Evolutionary conservation across 768 basidiomycete genomes (phyloP).

Genomic region (Hypholoma fasciculare): DNA sequence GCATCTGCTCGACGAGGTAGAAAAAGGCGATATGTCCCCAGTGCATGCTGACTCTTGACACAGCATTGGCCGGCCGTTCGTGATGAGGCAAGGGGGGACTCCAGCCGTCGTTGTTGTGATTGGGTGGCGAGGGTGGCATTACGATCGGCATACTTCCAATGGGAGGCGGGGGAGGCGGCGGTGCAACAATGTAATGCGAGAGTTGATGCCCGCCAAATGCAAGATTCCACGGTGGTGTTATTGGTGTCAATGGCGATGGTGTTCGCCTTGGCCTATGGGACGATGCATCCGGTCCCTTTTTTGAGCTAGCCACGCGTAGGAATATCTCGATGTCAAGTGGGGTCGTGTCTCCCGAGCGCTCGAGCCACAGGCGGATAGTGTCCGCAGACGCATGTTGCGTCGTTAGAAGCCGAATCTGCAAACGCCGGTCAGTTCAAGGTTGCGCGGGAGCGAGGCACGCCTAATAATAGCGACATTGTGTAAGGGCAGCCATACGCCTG

Average conservation of each 20-base stretch:
- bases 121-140: conserved; percentile 43
- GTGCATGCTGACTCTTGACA: conserved; percentile 53
- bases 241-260: conserved; percentile 27
- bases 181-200: conserved; percentile 38
- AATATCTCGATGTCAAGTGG: conserved; percentile 83
- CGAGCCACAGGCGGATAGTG: conserved; percentile 80
- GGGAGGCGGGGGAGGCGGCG: conserved; percentile 28
- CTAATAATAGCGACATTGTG: conserved; percentile 9
- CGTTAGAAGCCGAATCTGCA: conserved; percentile 69
- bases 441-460: conserved; percentile 4
- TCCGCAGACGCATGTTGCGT: conserved; percentile 72
- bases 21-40: conserved; percentile 84
- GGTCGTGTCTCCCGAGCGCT: conserved; percentile 68
- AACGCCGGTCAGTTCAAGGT: conserved; percentile 11
- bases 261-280: conserved; percentile 28
- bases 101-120: conserved; percentile 37
- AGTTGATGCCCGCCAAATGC: conserved; percentile 27
- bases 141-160: conserved; percentile 31
- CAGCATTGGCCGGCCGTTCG: conserved; percentile 23
- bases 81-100: conserved; percentile 20
- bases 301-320: conserved; percentile 49
- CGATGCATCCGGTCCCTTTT: conserved; percentile 21
- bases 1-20: conserved; percentile 80
- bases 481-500: background rate
- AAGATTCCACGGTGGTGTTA: conserved; percentile 33